Percentiles rank a stretch among this genome's conserved stretches.
These are phyloP conservation scores for Suhomyces emberorum DNA, from an alignment of 805 yeast species.

Conservation along the genomic window DNA sequence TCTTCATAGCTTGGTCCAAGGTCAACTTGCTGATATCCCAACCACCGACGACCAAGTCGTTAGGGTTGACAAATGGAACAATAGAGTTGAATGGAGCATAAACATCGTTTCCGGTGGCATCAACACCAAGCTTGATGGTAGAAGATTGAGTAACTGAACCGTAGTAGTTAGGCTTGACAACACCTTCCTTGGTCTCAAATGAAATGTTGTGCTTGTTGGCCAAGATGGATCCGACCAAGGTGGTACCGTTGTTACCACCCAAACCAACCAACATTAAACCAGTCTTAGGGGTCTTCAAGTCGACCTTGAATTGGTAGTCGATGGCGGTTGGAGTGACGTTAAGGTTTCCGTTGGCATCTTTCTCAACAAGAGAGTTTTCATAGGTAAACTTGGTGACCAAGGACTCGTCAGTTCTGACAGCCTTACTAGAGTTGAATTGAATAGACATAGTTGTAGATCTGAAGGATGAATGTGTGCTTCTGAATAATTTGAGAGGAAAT, in stretches of 20 bases:
- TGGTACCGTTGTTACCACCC: conserved; percentile 96
- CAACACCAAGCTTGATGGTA: conserved; percentile 86
- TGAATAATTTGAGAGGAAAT: conserved; percentile 3
- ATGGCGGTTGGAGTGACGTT: conserved; percentile 66
- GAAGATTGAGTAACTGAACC: conserved; percentile 95
- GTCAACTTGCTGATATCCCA: conserved; percentile 86
- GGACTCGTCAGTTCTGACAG: conserved; percentile 47
- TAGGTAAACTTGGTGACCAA: conserved; percentile 63
- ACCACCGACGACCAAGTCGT: conserved; percentile 85
- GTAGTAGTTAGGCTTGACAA: conserved; percentile 71
- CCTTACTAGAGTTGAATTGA: conserved; percentile 54
- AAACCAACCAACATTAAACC: conserved; percentile 91
- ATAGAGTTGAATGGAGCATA: conserved; percentile 89
- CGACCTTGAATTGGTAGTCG: conserved; percentile 84
- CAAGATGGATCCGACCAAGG: conserved; percentile 77
- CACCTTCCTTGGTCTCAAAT: conserved; percentile 82
- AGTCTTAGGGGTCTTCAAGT: conserved; percentile 74
- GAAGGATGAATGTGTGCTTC: neutral
- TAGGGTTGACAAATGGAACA: conserved; percentile 86
- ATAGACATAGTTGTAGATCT: conserved; percentile 28
- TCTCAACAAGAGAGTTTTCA: conserved; percentile 71
- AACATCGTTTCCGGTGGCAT: conserved; percentile 75
- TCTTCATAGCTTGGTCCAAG: conserved; percentile 73
- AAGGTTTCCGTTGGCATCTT: conserved; percentile 50
- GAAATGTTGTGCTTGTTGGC: conserved; percentile 79